Evolutionary conservation across 1,139 yeast genomes (phyloP).

Genomic region (Blastobotrys indianensis): DNA sequence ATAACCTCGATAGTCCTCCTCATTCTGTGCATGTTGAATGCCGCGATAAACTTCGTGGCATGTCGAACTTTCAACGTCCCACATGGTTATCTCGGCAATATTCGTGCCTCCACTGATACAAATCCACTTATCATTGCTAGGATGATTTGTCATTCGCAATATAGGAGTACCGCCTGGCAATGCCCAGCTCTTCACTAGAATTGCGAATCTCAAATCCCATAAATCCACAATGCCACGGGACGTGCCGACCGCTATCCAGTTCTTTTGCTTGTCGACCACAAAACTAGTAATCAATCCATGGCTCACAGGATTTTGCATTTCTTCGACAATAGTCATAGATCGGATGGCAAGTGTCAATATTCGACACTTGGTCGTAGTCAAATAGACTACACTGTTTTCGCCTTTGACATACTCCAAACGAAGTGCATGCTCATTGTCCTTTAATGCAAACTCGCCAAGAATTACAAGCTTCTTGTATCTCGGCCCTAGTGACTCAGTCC

Average conservation of each 20-base stretch:
- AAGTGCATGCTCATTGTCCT: constrained; percentile 39
- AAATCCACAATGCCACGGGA: constrained; percentile 63
- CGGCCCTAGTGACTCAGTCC: constrained; percentile 12
- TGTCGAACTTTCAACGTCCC: constrained; percentile 67
- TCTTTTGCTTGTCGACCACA: constrained; percentile 46
- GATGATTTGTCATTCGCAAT: constrained; percentile 40
- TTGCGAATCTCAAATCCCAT: constrained; percentile 74
- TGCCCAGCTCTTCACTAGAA: constrained; percentile 57
- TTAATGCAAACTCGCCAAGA: constrained; percentile 6
- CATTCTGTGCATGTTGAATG: not conserved
- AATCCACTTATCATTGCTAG: constrained; percentile 40
- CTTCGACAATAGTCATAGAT: constrained; percentile 44
- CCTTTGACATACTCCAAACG: constrained; percentile 39
- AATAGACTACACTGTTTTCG: constrained; percentile 32
- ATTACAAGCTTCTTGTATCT: constrained; percentile 11
- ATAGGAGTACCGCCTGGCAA: constrained; percentile 46
- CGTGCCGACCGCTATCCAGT: constrained; percentile 74
- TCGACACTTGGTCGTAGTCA: constrained; percentile 50
- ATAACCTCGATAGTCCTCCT: not conserved
- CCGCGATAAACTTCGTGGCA: constrained; percentile 50
- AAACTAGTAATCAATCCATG: constrained; percentile 65
- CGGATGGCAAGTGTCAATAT: constrained; percentile 56
- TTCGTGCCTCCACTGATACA: constrained; percentile 64
- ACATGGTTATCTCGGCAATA: constrained; percentile 52
- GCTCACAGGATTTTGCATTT: constrained; percentile 49